These are phyloP conservation scores for Phytophthora boehmeriae DNA, from an alignment of 352 stramenopile genomes.

Conservation along the genomic window DNA sequence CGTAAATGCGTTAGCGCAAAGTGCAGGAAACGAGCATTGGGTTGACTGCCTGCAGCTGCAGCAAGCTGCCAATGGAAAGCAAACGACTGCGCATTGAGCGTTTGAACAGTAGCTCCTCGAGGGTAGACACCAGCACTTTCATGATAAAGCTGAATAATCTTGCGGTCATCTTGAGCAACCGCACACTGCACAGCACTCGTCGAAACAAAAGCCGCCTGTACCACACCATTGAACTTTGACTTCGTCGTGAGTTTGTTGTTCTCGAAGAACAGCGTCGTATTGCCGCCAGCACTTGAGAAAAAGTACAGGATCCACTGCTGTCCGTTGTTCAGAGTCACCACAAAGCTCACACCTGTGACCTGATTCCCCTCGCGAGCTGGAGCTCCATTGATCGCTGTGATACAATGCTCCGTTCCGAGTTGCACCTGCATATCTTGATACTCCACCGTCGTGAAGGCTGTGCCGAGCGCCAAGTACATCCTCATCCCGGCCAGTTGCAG, in stretches of 20 bases:
- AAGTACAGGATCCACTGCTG: slow-evolving; percentile 79
- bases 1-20: slow-evolving; percentile 73
- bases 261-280: slow-evolving; percentile 41
- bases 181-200: slow-evolving; percentile 34
- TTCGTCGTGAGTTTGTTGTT: slow-evolving; percentile 60
- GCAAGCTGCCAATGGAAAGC: slow-evolving; percentile 63
- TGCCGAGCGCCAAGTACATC: slow-evolving; percentile 73
- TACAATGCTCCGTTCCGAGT: slow-evolving; percentile 66
- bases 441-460: slow-evolving; percentile 77
- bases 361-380: slow-evolving; percentile 39
- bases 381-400: slow-evolving; percentile 63
- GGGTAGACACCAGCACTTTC: slow-evolving; percentile 62
- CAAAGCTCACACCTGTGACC: slow-evolving; percentile 49
- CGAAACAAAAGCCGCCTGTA: slow-evolving; percentile 71
- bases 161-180: slow-evolving; percentile 32
- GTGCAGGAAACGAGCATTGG: slow-evolving; percentile 54
- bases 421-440: slow-evolving; percentile 72
- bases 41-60: slow-evolving; percentile 26
- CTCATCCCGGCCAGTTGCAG: slow-evolving; percentile 48
- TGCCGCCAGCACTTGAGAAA: slow-evolving; percentile 35
- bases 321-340: slow-evolving; percentile 76
- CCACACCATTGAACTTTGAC: slow-evolving; percentile 59
- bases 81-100: slow-evolving; percentile 49
- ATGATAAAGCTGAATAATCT: slow-evolving; percentile 65
- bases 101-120: slow-evolving; percentile 22